Percentiles rank a stretch among this genome's conserved stretches.
Evolutionary conservation across 2,329 filamentous ascomycete species (phyloP).

Genomic region (Sporothrix curviconia): DNA sequence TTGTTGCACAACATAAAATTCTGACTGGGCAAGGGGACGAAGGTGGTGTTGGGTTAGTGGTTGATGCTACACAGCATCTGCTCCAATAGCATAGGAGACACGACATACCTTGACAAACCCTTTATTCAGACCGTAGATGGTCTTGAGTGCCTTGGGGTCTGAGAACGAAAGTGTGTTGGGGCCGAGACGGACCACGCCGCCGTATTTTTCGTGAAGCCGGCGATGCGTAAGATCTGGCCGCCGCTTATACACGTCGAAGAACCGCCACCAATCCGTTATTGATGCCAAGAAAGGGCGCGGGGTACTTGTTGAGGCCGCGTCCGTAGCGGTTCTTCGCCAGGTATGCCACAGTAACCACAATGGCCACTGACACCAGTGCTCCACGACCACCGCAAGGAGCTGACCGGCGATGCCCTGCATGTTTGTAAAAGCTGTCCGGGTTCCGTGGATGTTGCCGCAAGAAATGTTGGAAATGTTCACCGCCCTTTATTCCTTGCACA

Average conservation of each 20-base stretch:
- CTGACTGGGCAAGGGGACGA: no score
- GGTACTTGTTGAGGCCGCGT: constrained; percentile 61
- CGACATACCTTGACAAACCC: constrained; percentile 63
- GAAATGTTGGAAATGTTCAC: not conserved
- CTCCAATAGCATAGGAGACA: not conserved
- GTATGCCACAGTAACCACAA: constrained; percentile 32
- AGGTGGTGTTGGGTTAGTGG: not conserved
- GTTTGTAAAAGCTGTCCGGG: not conserved
- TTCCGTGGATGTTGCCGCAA: not conserved
- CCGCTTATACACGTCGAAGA: constrained; percentile 59
- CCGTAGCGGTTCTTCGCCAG: constrained; percentile 44
- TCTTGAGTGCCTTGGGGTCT: constrained; percentile 64
- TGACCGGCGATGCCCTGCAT: constrained; percentile 29
- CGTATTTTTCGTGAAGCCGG: constrained; percentile 62
- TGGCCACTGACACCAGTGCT: constrained; percentile 38
- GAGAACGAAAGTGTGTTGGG: constrained; percentile 70
- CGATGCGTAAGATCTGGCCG: constrained; percentile 63
- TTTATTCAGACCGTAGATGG: constrained; percentile 77
- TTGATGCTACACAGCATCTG: not conserved
- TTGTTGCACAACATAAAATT: constrained; percentile 76
- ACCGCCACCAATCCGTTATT: constrained; percentile 66
- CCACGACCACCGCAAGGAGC: constrained; percentile 30
- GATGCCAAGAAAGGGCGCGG: constrained; percentile 64
- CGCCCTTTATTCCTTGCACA: no score
- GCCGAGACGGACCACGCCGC: constrained; percentile 67